Evolutionary conservation across 495 filamentous ascomycete genomes (phyloP).

Genomic region (Talaromyces proteolyticus): DNA sequence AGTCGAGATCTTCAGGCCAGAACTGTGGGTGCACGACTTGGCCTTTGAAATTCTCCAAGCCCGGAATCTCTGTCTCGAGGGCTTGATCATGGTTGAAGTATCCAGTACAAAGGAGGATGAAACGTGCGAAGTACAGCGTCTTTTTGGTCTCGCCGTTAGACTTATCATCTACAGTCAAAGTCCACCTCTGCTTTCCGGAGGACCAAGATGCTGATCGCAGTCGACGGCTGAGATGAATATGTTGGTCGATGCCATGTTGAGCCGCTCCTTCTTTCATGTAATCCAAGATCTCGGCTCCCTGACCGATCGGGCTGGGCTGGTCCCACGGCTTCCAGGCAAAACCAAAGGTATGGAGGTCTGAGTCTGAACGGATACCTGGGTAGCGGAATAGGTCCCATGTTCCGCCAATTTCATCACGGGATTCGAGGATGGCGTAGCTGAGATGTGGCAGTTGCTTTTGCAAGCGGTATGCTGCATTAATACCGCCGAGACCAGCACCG

Average conservation of each 20-base stretch:
- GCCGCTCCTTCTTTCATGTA: slow-evolving; percentile 51
- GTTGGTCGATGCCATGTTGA: slow-evolving; percentile 46
- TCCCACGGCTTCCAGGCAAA: slow-evolving; percentile 58
- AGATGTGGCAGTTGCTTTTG: slow-evolving; percentile 45
- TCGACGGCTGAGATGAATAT: slow-evolving; percentile 50
- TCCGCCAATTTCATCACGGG: slow-evolving; percentile 46
- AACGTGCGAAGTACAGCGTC: slow-evolving; percentile 39
- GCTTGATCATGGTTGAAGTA: slow-evolving; percentile 13
- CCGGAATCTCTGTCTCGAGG: slow-evolving; percentile 26
- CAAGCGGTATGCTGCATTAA: slow-evolving; percentile 59
- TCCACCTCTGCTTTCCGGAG: slow-evolving; percentile 46
- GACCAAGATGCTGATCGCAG: slow-evolving; percentile 41
- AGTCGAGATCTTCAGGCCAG: slow-evolving; percentile 37
- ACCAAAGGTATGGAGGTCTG: slow-evolving; percentile 51
- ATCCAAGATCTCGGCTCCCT: slow-evolving; percentile 42
- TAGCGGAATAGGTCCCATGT: slow-evolving; percentile 62
- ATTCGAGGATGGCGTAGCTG: slow-evolving; percentile 51
- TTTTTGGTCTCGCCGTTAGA: slow-evolving; percentile 12
- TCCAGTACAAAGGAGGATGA: slow-evolving; percentile 56
- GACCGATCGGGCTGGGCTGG: slow-evolving; percentile 42
- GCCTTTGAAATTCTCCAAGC: slow-evolving; percentile 40
- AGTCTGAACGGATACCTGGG: slow-evolving; percentile 54
- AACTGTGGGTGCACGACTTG: slow-evolving; percentile 44
- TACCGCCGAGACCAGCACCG: slow-evolving; percentile 59
- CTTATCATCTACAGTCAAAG: slow-evolving; percentile 23